Conservation (phyloP, 2,329 filamentous ascomycete genomes). For the Paecilomyces sp. region DNA sequence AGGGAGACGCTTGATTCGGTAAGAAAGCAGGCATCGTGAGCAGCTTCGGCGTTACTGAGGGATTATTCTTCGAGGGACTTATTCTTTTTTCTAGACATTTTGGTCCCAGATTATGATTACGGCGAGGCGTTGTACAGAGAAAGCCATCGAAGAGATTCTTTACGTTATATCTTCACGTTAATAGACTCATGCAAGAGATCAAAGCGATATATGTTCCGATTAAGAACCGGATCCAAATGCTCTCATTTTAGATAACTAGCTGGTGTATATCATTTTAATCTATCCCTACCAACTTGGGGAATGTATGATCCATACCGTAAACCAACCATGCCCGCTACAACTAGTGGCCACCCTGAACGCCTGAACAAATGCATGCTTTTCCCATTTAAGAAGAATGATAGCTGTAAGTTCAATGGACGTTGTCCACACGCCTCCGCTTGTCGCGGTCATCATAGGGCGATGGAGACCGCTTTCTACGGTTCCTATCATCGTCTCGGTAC, state of each 20-base stretch:
- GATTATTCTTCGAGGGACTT: neutral
- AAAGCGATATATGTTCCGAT: neutral
- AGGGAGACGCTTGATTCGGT: neutral
- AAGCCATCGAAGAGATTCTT: neutral
- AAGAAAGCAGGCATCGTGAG: neutral
- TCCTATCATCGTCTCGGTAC: slow-evolving; percentile 20
- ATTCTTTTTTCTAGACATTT: neutral
- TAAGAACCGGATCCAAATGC: neutral
- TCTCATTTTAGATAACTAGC: neutral
- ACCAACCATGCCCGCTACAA: neutral
- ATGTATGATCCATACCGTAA: neutral
- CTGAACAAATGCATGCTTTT: neutral
- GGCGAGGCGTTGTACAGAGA: neutral
- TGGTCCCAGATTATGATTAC: neutral
- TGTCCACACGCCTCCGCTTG: slow-evolving; percentile 32
- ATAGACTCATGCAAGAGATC: neutral
- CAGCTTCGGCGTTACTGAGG: neutral
- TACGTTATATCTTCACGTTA: neutral
- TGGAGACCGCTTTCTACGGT: slow-evolving; percentile 33
- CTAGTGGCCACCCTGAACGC: neutral
- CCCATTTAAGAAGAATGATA: neutral
- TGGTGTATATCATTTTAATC: neutral
- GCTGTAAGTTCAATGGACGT: slow-evolving; percentile 7
- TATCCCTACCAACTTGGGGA: neutral
- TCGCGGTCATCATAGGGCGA: slow-evolving; percentile 36